These are phyloP conservation scores for Pneumocystis carinii DNA, from an alignment of 1,139 yeast species.

Conservation along the genomic window DNA sequence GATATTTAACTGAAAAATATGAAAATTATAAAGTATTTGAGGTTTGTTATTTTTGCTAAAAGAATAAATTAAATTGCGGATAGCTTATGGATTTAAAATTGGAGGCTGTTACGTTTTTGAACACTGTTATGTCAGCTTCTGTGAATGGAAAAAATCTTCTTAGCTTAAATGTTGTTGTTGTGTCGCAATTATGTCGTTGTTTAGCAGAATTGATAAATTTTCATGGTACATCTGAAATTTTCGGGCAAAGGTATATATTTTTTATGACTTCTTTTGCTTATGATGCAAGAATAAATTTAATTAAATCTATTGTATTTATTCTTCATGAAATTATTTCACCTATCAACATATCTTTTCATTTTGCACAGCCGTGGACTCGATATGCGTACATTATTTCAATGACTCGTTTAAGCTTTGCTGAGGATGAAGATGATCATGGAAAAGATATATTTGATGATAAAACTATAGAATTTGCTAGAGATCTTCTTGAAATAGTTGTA, in stretches of 20 bases:
- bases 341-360: background rate
- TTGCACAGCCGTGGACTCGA: background rate
- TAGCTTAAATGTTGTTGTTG: background rate
- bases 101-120: background rate
- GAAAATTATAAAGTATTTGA: background rate
- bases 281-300: background rate
- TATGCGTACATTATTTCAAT: background rate
- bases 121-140: background rate
- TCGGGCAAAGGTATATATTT: background rate
- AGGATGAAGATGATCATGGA: background rate
- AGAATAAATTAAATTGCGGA: background rate
- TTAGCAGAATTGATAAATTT: background rate
- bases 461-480: conserved; percentile 7
- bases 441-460: conserved; percentile 2
- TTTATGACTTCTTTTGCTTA: background rate
- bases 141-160: background rate
- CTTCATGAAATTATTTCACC: conserved; percentile 1
- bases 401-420: background rate
- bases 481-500: conserved; percentile 10
- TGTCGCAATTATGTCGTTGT: background rate
- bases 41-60: background rate
- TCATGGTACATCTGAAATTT: background rate
- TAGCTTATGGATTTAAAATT: background rate
- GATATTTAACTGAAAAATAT: background rate
- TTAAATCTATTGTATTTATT: background rate